Evolutionary conservation across 164 flowering plant genomes (phyloP).

Genomic region (Cinnamomum chago): DNA sequence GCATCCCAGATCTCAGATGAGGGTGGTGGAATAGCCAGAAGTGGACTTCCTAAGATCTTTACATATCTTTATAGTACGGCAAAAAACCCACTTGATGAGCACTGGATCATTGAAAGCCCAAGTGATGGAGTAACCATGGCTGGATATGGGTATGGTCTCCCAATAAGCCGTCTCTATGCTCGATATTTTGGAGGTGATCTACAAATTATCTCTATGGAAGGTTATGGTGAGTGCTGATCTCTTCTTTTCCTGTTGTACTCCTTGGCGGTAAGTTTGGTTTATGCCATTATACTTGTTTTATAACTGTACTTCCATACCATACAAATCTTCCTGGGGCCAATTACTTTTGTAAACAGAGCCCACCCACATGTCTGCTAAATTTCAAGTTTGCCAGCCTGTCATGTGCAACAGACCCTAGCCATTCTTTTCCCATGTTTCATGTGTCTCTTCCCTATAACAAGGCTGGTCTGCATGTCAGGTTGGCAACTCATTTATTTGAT

Average conservation of each 20-base stretch:
- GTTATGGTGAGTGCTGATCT: slow-evolving; percentile 68
- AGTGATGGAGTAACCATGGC: slow-evolving; percentile 73
- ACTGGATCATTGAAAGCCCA: slow-evolving; percentile 35
- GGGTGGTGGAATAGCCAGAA: slow-evolving; percentile 97
- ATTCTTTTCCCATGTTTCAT: not conserved
- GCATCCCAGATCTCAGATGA: slow-evolving; percentile 80
- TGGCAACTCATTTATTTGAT: not conserved
- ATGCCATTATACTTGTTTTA: too few species aligned
- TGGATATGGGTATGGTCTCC: slow-evolving; percentile 97
- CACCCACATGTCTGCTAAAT: too few species aligned
- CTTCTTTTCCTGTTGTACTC: not conserved
- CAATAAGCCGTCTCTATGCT: slow-evolving; percentile 95
- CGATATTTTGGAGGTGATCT: slow-evolving; percentile 97
- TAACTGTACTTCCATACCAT: too few species aligned
- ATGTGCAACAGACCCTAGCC: too few species aligned
- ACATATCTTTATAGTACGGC: slow-evolving; percentile 99
- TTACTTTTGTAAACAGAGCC: too few species aligned
- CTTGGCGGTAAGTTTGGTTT: not conserved
- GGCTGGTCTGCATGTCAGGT: not conserved
- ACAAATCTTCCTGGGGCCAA: too few species aligned
- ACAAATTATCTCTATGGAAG: slow-evolving; percentile 97
- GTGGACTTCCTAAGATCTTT: slow-evolving; percentile 90
- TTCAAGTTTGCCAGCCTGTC: not conserved
- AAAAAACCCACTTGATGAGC: slow-evolving; percentile 66
- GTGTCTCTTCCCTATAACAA: not conserved